Conservation (phyloP, 1,139 yeast species). For the Candida albicans region DNA sequence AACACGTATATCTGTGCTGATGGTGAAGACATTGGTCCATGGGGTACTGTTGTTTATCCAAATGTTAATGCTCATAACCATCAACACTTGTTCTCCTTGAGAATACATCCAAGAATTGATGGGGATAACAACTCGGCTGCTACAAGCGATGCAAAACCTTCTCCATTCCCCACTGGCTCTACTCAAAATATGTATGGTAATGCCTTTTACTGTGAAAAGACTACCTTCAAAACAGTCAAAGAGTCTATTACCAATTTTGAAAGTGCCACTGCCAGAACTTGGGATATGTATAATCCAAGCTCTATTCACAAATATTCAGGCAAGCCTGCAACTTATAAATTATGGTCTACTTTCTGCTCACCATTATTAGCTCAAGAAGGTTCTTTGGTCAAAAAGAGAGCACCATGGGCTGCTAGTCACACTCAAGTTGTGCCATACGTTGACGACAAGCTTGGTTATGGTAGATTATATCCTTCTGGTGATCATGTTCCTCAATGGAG, state of each 20-base stretch:
- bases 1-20: slow-evolving; percentile 66
- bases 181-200: slow-evolving; percentile 73
- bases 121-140: slow-evolving; percentile 79
- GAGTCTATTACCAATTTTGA: slow-evolving; percentile 68
- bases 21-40: slow-evolving; percentile 66
- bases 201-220: slow-evolving; percentile 64
- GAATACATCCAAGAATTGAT: slow-evolving; percentile 78
- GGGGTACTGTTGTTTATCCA: slow-evolving; percentile 82
- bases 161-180: slow-evolving; percentile 62
- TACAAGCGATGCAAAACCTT: slow-evolving; percentile 61
- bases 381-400: slow-evolving; percentile 75
- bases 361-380: slow-evolving; percentile 73
- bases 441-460: slow-evolving; percentile 51
- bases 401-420: slow-evolving; percentile 73
- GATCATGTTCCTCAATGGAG: slow-evolving; percentile 79
- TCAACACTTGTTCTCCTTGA: slow-evolving; percentile 78
- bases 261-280: slow-evolving; percentile 64
- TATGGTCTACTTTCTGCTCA: slow-evolving; percentile 76
- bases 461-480: slow-evolving; percentile 75
- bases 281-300: slow-evolving; percentile 78
- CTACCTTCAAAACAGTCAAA: slow-evolving; percentile 62
- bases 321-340: slow-evolving; percentile 73
- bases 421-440: slow-evolving; percentile 70
- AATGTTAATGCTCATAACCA: slow-evolving; percentile 82
- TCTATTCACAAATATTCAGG: slow-evolving; percentile 67